phyloP scores from a whole-genome alignment of 2,329 filamentous ascomycete species.

The Aschersonia sp. region DNA sequence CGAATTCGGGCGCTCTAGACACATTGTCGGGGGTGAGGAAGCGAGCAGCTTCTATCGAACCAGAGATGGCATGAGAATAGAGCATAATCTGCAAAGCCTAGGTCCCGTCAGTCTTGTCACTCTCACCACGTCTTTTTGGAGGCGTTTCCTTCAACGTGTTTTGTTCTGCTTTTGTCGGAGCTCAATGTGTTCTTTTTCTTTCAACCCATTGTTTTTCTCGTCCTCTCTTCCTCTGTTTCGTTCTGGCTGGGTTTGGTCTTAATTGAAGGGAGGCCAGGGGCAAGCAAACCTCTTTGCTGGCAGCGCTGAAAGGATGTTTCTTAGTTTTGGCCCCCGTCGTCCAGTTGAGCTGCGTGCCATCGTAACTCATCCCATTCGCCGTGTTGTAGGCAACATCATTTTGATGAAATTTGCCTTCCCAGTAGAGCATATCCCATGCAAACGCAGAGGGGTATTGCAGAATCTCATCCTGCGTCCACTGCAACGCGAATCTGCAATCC shows the following conservation, averaged over 20 bases:
- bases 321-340: constrained; percentile 17
- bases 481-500: constrained; percentile 14
- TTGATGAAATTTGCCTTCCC: constrained; percentile 29
- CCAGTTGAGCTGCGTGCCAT: constrained; percentile 23
- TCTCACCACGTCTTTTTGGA: neutral
- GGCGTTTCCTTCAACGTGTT: too few relatives aligned
- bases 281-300: constrained; percentile 17
- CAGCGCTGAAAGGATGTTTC: constrained; percentile 24
- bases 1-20: constrained; percentile 15
- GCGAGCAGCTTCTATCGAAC: constrained; percentile 20
- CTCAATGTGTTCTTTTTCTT: neutral
- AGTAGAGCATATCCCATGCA: constrained; percentile 22
- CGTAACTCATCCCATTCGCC: constrained; percentile 26
- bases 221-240: neutral
- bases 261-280: neutral
- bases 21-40: constrained; percentile 21
- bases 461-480: constrained; percentile 15
- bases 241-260: neutral
- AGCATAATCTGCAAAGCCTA: constrained; percentile 28
- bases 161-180: too few relatives aligned
- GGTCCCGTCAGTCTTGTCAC: neutral
- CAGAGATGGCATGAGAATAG: constrained; percentile 23
- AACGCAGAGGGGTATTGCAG: constrained; percentile 16
- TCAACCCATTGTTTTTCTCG: neutral
- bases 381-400: constrained; percentile 24